These are phyloP conservation scores for Podaxis pistillaris DNA, from an alignment of 768 basidiomycete genomes.

Conservation along the genomic window DNA sequence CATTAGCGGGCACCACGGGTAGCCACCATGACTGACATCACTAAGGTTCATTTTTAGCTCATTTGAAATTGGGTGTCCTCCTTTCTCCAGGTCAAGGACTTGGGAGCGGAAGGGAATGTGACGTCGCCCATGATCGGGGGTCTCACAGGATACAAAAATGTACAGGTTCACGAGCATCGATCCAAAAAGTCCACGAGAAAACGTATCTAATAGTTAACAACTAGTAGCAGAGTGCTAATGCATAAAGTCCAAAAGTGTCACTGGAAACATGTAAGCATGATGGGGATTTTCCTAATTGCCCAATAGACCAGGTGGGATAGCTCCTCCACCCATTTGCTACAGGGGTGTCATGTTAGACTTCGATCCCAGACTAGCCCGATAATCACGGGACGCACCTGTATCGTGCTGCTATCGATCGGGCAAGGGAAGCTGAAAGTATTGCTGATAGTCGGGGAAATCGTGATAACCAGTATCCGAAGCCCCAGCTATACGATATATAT, in stretches of 20 bases:
- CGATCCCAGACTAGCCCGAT: no score
- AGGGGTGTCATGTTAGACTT: neutral
- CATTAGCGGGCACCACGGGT: neutral
- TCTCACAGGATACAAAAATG: neutral
- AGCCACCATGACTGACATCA: neutral
- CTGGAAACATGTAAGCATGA: neutral
- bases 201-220: neutral
- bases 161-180: neutral
- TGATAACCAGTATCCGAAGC: slow-evolving; percentile 63
- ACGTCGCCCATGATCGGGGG: neutral
- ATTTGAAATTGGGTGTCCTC: neutral
- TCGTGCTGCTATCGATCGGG: slow-evolving; percentile 38
- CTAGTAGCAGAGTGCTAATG: neutral
- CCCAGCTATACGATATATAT: slow-evolving; percentile 44
- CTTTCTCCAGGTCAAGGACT: neutral
- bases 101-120: neutral
- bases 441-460: slow-evolving; percentile 63
- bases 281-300: neutral
- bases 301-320: neutral
- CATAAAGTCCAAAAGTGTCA: neutral
- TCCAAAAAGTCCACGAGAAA: neutral
- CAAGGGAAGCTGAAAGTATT: slow-evolving; percentile 63
- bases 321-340: neutral
- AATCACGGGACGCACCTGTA: slow-evolving; percentile 7
- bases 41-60: neutral